Evolutionary conservation across 139 green algal genomes (phyloP), one percentile per base, ranked within the genome.

Genomic region (Coelastrella sp.): DNA sequence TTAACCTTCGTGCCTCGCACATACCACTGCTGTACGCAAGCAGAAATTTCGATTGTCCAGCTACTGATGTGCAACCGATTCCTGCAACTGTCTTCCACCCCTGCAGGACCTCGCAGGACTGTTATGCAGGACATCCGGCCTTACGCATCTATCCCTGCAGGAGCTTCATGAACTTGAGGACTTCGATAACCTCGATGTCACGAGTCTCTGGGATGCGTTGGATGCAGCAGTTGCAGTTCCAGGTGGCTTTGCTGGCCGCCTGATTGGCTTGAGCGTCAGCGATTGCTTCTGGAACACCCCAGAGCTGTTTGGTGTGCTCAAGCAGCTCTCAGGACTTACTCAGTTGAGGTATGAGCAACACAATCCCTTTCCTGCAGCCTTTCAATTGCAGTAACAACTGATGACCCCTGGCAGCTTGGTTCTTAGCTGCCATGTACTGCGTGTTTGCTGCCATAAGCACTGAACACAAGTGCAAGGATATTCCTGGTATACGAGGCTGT

Each of bases 111-210:
- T 84, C 2, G 57, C 53, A 4, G 11, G 17, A 37, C 21, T 84
- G 77, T 41, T 84, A 7, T 53, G 53, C 6, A 35, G 35, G 21
- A 41, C 62, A 30, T 59, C 57, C 15, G 6, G 59, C 3, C 23
- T 84, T 35, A 27, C 0, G 32, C 35, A 43, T 25, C 77, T 84
- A 1, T 40, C n/a, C 17, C 43, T 84, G n/a, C 41, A 69, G 17
- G 78, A 84, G n/a, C 38, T 75, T 3, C 78, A 84, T 38, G 78
- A 84, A 66, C 60, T 84, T 21, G 78, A 84, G 2, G 62, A 75
- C n/a, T 62, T 74, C 48, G 60, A 84, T 43, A 74, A 43, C 9
- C 30, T 84, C 3, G 78, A 74, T 13, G 17, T 53, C 32, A 40
- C 60, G 11, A 84, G 62, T 40, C 30, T 75, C 2, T 84, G 78